Percentiles rank a stretch among this genome's conserved stretches.
Evolutionary conservation across 2,329 filamentous ascomycete species (phyloP).

Genomic region (Paecilomyces dactylethromorphus): DNA sequence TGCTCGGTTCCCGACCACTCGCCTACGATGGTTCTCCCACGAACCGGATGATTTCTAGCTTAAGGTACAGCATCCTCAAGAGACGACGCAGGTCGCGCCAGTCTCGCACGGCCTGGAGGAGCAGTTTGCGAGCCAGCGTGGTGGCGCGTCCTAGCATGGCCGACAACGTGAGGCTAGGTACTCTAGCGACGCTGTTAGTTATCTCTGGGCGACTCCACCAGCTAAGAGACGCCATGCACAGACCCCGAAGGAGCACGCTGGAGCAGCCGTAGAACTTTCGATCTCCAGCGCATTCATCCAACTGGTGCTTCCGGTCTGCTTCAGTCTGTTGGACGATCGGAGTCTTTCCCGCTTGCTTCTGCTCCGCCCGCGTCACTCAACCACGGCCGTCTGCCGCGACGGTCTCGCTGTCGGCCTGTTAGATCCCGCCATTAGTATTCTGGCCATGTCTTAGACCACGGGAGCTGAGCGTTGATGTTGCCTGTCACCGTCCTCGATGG

Average conservation of each 20-base stretch:
- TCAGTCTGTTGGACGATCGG: background rate
- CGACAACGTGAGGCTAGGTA: background rate
- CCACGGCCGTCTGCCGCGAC: background rate
- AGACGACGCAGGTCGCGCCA: too few relatives aligned
- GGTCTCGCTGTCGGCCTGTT: background rate
- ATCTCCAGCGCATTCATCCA: background rate
- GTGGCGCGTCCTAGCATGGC: background rate
- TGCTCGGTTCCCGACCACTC: background rate
- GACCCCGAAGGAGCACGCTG: background rate
- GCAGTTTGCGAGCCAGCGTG: background rate
- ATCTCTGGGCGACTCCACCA: background rate
- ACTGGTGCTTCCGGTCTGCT: too few relatives aligned
- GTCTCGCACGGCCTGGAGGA: background rate
- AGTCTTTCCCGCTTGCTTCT: background rate
- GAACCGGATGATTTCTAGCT: background rate
- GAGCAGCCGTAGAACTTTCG: background rate
- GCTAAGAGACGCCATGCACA: background rate
- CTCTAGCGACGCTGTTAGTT: background rate
- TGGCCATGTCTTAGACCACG: slow-evolving; percentile 12
- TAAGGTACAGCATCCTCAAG: background rate
- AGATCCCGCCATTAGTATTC: background rate
- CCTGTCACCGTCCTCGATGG: background rate
- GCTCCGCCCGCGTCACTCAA: background rate
- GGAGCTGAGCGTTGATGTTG: background rate
- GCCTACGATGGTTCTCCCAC: background rate